Base-by-base conservation (phyloP, 1,139 yeast species). In the Zygoascus sp. region DNA sequence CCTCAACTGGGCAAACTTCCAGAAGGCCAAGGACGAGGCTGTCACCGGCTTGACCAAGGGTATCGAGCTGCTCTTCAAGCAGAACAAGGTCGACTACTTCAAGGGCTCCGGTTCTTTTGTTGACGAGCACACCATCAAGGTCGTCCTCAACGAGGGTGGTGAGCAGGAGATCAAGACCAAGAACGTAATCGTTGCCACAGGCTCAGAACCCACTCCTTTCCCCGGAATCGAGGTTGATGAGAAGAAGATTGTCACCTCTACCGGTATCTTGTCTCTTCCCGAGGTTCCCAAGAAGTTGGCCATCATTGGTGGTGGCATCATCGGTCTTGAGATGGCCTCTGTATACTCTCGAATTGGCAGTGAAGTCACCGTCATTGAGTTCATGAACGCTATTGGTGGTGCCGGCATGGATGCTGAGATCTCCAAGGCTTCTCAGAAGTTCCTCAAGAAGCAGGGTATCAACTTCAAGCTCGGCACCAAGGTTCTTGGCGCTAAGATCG, bases 241-340 rank as follows among this genome's bases (percentile, higher is more conserved):
- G 75, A 95, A 92, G 76, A 82, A 95, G 75, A 94, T 94, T 59
- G 97, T 94, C 52, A 78, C 96, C 32, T 88, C 97, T 25, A 94
- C 99, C 44, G 99, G 99, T 62, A 87, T 89, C 50, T 74, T 94
- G 50, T 72, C 83, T 39, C 77, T 94, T 61, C 78, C 79, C 68
- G 96, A 90, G 71, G 78, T 89, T 54, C 97, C 99, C 68, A 88
- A 94, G 77, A 82, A 79, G 67, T 64, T 94, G 64, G 83, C 95
- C 59, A 81, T 94, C 70, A 92, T 94, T 62, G 99, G 99, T 68
- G 99, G 97, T 72, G 98, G 99, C 77, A 92, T 94, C 72, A 94
- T 94, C 67, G 99, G 99, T 65, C 80, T 94, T 60, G 99, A 94
- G 75, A 92, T 94, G 97, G 98, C 96, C 55, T 89, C 97, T 32